A percentile compares a stretch with the other conserved stretches of the same genome.
These are phyloP conservation scores for Nigrospora osmanthi DNA, from an alignment of 2,329 filamentous ascomycete species.

Conservation along the genomic window DNA sequence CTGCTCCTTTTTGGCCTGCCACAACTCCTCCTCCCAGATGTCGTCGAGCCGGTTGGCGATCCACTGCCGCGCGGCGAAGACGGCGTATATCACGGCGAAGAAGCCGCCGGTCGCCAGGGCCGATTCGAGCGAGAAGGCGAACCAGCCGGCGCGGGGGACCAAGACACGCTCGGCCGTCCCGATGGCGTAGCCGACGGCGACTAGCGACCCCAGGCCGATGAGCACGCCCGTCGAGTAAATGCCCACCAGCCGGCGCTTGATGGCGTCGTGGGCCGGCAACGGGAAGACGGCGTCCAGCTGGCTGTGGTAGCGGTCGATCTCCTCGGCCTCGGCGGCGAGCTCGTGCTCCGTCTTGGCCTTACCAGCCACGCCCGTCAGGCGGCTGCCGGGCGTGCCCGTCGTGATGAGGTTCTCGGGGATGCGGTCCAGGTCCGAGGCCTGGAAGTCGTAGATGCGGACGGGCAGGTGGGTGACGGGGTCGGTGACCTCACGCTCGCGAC, in stretches of 20 bases:
- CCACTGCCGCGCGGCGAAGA: neutral
- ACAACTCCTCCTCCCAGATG: slow-evolving; percentile 1
- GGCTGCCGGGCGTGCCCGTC: neutral
- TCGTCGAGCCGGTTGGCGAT: neutral
- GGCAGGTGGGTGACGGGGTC: slow-evolving; percentile 1
- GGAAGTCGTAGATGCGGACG: slow-evolving; percentile 1
- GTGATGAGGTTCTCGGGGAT: neutral
- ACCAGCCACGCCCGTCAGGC: slow-evolving; percentile 1
- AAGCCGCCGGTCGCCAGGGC: neutral
- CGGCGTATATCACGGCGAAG: neutral
- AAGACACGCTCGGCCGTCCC: neutral
- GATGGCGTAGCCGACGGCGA: neutral
- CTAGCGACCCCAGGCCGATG: neutral
- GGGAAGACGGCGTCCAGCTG: neutral
- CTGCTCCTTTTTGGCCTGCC: neutral
- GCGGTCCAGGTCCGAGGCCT: neutral
- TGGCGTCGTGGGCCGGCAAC: neutral
- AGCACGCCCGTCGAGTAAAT: neutral
- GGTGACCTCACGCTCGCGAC: slow-evolving; percentile 1
- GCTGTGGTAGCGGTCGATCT: neutral
- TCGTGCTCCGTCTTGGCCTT: neutral
- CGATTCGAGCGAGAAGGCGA: neutral
- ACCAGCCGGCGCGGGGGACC: neutral
- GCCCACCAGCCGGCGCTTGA: neutral
- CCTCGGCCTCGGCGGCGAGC: neutral